These are phyloP conservation scores for Firmiana major DNA, from an alignment of 345 rosid species.

Conservation along the genomic window DNA sequence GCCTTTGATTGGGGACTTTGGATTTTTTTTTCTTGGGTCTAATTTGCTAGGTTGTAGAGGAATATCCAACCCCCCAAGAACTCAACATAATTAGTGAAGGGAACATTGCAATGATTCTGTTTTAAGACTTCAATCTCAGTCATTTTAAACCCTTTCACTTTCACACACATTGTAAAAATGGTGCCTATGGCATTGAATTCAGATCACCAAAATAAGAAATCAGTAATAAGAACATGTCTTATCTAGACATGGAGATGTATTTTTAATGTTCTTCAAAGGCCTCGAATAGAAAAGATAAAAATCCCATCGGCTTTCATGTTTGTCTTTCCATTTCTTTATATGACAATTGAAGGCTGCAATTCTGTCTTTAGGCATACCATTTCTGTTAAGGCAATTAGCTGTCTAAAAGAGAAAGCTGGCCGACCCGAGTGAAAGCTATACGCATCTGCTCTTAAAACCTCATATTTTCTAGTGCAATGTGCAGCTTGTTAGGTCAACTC, in stretches of 20 bases:
- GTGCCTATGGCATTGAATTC: neutral
- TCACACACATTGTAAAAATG: conserved; percentile 12
- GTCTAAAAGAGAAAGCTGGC: neutral
- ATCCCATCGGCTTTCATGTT: neutral
- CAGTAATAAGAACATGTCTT: neutral
- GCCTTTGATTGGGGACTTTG: conserved; percentile 13
- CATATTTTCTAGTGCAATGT: conserved; percentile 3
- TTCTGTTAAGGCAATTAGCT: neutral
- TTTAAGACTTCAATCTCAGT: neutral
- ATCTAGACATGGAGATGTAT: neutral
- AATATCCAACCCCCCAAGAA: neutral
- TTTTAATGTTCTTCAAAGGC: neutral
- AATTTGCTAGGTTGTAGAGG: conserved; percentile 1
- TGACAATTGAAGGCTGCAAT: neutral
- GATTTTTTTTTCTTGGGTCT: neutral
- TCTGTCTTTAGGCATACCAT: conserved; percentile 1
- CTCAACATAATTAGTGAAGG: neutral
- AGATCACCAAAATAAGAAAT: no score
- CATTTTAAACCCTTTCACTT: neutral
- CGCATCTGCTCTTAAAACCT: conserved; percentile 13
- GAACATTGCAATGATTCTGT: neutral
- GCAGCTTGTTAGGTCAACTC: conserved; percentile 5
- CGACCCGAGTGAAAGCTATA: conserved; percentile 6
- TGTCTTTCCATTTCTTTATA: neutral
- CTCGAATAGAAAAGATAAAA: neutral